phyloP scores from a whole-genome alignment of 257 asterid species.

The Galeopsis tetrahit region DNA sequence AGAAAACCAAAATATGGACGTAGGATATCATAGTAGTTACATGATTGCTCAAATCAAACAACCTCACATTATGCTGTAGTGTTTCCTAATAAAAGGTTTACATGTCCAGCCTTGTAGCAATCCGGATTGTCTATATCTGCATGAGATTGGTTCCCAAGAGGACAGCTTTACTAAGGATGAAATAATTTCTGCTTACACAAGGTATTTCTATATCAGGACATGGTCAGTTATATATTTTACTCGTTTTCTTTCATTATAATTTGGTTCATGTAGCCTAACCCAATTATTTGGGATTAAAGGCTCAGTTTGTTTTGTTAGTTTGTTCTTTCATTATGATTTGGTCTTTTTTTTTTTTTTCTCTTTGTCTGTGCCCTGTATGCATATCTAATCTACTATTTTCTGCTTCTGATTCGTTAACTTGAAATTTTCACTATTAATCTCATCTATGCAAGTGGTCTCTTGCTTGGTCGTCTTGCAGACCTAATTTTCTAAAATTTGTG shows the following conservation, averaged over 20 bases:
- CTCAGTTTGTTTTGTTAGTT: slow-evolving; percentile 42
- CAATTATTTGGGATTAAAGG: no score
- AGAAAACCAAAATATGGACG: slow-evolving; percentile 15
- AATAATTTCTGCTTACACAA: slow-evolving; percentile 80
- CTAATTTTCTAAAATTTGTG: background rate
- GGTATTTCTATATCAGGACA: slow-evolving; percentile 50
- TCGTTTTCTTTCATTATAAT: background rate
- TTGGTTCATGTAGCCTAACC: slow-evolving; percentile 22
- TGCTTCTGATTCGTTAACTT: slow-evolving; percentile 10
- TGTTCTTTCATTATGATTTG: slow-evolving; percentile 12
- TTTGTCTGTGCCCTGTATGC: background rate
- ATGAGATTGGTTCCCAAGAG: slow-evolving; percentile 87
- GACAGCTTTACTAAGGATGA: slow-evolving; percentile 92
- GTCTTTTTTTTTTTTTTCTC: slow-evolving; percentile 30
- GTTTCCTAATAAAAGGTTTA: slow-evolving; percentile 20
- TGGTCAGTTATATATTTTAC: slow-evolving; percentile 49
- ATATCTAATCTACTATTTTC: background rate
- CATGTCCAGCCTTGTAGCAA: slow-evolving; percentile 83
- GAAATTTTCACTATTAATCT: background rate
- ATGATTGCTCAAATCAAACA: background rate
- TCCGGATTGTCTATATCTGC: slow-evolving; percentile 89
- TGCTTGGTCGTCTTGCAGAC: background rate
- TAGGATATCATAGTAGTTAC: slow-evolving; percentile 15
- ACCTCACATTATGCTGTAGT: slow-evolving; percentile 2
- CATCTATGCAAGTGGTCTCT: background rate